These are phyloP conservation scores for Lignosus rhinocerotis DNA, from an alignment of 1,284 basidiomycete genomes.

Conservation along the genomic window DNA sequence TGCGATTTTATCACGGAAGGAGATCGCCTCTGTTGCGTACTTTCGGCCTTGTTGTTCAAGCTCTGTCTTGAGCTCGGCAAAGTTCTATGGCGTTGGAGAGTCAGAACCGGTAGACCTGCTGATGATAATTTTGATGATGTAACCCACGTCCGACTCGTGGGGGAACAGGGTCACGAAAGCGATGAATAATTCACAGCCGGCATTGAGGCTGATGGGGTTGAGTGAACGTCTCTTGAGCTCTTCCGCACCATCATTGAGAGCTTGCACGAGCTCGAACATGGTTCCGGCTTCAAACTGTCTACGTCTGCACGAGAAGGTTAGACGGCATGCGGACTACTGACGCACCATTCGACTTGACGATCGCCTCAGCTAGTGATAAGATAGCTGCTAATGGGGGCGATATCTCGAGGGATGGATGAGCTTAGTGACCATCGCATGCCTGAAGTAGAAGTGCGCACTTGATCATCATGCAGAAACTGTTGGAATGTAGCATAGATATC, in stretches of 20 bases:
- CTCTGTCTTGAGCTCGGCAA: slow-evolving; percentile 79
- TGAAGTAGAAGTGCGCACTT: slow-evolving; percentile 43
- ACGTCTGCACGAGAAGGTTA: slow-evolving; percentile 17
- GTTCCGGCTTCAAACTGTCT: slow-evolving; percentile 61
- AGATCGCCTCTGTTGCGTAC: slow-evolving; percentile 79
- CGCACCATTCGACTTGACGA: slow-evolving; percentile 72
- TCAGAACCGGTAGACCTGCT: slow-evolving; percentile 12
- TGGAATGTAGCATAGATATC: slow-evolving; percentile 61
- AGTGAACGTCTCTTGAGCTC: slow-evolving; percentile 62
- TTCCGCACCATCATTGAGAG: slow-evolving; percentile 75
- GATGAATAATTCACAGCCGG: slow-evolving; percentile 90
- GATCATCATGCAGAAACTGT: slow-evolving; percentile 53
- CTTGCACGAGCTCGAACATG: slow-evolving; percentile 88
- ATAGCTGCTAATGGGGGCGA: slow-evolving; percentile 90
- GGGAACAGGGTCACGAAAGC: slow-evolving; percentile 85
- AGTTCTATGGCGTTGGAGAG: slow-evolving; percentile 51
- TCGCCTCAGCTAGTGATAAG: slow-evolving; percentile 75
- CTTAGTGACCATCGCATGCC: not conserved
- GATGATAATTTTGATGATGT: slow-evolving; percentile 3
- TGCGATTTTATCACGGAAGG: slow-evolving; percentile 90
- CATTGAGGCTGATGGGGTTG: slow-evolving; percentile 85
- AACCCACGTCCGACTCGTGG: slow-evolving; percentile 76
- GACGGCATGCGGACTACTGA: slow-evolving; percentile 16
- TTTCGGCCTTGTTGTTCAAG: slow-evolving; percentile 77
- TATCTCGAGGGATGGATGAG: slow-evolving; percentile 48